Conservation (phyloP, 2,329 filamentous ascomycete species). For the Graphium sp. region DNA sequence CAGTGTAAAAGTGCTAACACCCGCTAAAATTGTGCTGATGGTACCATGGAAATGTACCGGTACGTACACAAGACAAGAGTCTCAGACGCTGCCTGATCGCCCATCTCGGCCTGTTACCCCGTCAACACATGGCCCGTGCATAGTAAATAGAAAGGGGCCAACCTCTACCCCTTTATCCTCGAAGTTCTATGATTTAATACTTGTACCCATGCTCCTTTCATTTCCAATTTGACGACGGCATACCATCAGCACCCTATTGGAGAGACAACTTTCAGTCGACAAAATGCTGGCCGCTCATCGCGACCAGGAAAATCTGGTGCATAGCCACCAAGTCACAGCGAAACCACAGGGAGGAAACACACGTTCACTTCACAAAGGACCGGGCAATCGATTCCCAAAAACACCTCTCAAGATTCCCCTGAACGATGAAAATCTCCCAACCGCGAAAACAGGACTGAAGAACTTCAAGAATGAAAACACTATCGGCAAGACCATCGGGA, state of each 20-base stretch:
- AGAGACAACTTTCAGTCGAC: constrained; percentile 3
- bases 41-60: too few relatives aligned
- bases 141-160: too few relatives aligned
- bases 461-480: too few relatives aligned
- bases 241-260: background rate
- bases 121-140: constrained; percentile 4
- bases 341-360: constrained; percentile 41
- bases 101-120: constrained; percentile 1
- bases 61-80: too few relatives aligned
- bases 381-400: constrained; percentile 58
- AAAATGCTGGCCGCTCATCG: constrained; percentile 60
- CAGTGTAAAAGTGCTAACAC: too few relatives aligned
- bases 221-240: constrained; percentile 1
- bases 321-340: constrained; percentile 53
- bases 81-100: constrained; percentile 5
- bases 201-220: constrained; percentile 1
- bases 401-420: constrained; percentile 64
- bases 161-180: too few relatives aligned
- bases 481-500: constrained; percentile 30
- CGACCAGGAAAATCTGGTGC: constrained; percentile 79
- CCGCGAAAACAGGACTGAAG: too few relatives aligned
- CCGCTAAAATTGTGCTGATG: too few relatives aligned
- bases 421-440: constrained; percentile 65
- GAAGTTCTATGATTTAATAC: too few relatives aligned
- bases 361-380: constrained; percentile 55